Percentiles rank a stretch among this genome's conserved stretches.
Conservation (phyloP, 768 basidiomycete species). For the Coprinopsis strossmayeri region DNA sequence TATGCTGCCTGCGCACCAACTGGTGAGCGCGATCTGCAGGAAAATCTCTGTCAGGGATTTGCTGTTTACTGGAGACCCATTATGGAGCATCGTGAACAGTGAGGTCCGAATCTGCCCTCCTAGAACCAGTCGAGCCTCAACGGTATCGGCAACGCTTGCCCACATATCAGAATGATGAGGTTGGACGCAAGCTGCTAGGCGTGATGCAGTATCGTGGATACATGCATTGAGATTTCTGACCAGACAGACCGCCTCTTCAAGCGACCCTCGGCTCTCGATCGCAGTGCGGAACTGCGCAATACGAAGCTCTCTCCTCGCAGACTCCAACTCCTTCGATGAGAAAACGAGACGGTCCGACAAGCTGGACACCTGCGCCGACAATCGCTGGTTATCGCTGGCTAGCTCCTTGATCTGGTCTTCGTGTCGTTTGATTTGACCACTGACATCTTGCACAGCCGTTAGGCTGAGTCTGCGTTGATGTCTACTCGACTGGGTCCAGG, state of each 20-base stretch:
- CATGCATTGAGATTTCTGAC: neutral
- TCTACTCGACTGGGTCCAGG: constrained; percentile 4
- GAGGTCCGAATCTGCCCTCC: neutral
- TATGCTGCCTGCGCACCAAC: constrained; percentile 5
- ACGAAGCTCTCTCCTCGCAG: neutral
- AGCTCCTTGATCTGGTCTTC: neutral
- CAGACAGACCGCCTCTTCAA: neutral
- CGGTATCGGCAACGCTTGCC: neutral
- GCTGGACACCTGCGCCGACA: neutral
- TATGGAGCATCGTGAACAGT: neutral
- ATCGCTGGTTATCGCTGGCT: neutral
- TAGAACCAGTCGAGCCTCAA: neutral
- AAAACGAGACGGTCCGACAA: neutral
- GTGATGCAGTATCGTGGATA: neutral
- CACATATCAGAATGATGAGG: neutral
- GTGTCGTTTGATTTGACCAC: neutral
- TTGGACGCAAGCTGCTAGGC: neutral
- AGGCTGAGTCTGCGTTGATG: constrained; percentile 2
- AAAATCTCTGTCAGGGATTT: neutral
- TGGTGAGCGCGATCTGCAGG: neutral
- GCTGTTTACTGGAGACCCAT: neutral
- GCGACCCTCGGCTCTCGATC: neutral
- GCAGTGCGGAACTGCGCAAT: neutral
- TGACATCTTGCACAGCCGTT: neutral
- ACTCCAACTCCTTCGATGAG: neutral